Conservation (phyloP, 345 rosid genomes). For the Hibiscus mutabilis region DNA sequence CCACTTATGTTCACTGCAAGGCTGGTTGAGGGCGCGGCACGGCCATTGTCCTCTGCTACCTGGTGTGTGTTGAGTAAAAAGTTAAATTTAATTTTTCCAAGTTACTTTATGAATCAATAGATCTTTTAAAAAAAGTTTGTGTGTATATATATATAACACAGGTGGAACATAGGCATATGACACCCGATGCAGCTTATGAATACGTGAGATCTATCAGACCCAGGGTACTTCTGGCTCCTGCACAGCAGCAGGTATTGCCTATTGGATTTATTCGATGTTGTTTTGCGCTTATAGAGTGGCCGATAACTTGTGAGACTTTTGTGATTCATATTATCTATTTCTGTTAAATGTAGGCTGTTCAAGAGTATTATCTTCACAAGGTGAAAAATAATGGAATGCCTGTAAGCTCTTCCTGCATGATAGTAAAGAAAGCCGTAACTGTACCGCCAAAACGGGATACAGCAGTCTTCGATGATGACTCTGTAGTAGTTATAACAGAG, state of each 20-base stretch:
- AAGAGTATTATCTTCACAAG: slow-evolving; percentile 27
- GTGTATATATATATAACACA: slow-evolving; percentile 5
- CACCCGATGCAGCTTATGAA: slow-evolving; percentile 46
- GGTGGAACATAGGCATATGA: slow-evolving; percentile 53
- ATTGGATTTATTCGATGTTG: not conserved
- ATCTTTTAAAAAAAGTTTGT: not conserved
- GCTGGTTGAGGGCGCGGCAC: not conserved
- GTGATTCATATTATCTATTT: not conserved
- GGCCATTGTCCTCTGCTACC: not conserved
- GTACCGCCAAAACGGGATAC: not conserved
- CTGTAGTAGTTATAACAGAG: slow-evolving; percentile 37
- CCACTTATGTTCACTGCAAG: not conserved
- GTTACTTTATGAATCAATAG: not conserved
- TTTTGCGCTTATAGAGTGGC: not conserved
- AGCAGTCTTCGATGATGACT: slow-evolving; percentile 38
- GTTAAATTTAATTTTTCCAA: not conserved
- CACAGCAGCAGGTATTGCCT: slow-evolving; percentile 46
- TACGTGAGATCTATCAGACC: slow-evolving; percentile 57
- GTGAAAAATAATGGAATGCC: slow-evolving; percentile 16
- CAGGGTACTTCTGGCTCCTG: slow-evolving; percentile 49
- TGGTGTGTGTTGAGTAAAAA: not conserved
- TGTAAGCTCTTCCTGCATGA: not conserved
- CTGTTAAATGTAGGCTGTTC: slow-evolving; percentile 32
- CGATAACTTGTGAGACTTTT: not conserved
- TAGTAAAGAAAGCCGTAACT: slow-evolving; percentile 5